A percentile compares a stretch with the other conserved stretches of the same genome.
These are phyloP conservation scores for Urostyla sp. DNA, from an alignment of 73 alveolate species.

Conservation along the genomic window DNA sequence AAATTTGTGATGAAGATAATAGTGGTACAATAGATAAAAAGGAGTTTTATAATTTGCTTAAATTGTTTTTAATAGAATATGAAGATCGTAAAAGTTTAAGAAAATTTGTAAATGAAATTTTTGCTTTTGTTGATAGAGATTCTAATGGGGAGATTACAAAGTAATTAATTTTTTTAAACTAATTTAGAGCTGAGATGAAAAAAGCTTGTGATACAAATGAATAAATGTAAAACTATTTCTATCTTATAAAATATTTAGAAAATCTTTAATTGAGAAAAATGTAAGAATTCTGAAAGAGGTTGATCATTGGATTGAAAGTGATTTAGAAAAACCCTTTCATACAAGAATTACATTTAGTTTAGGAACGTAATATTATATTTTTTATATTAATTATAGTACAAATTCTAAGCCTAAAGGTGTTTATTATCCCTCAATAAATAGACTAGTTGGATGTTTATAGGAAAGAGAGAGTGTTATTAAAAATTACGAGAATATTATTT, in stretches of 20 bases:
- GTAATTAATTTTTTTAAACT: background rate
- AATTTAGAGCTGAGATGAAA: constrained; percentile 65
- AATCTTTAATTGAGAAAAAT: constrained; percentile 71
- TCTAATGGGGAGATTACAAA: constrained; percentile 84
- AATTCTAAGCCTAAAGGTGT: constrained; percentile 69
- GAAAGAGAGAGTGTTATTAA: constrained; percentile 69
- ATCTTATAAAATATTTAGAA: too few relatives aligned
- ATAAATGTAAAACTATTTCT: constrained; percentile 52
- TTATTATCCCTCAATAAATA: constrained; percentile 62
- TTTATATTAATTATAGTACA: constrained; percentile 30
- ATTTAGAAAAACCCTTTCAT: constrained; percentile 70
- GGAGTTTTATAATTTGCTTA: constrained; percentile 81
- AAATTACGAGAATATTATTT: background rate
- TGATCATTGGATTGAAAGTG: constrained; percentile 82
- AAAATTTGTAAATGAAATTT: constrained; percentile 70
- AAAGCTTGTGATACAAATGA: constrained; percentile 70
- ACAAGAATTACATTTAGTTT: constrained; percentile 65
- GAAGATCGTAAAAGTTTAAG: constrained; percentile 77
- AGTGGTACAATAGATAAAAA: constrained; percentile 78
- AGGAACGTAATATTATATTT: constrained; percentile 44
- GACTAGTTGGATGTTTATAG: constrained; percentile 58
- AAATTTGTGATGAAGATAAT: constrained; percentile 85
- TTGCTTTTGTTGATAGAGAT: constrained; percentile 79
- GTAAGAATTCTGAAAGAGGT: constrained; percentile 65
- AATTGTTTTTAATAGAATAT: constrained; percentile 63